A percentile compares a stretch with the other conserved stretches of the same genome.
phyloP scores from a whole-genome alignment of 106 monocot genomes.

The Dioscorea alata region DNA sequence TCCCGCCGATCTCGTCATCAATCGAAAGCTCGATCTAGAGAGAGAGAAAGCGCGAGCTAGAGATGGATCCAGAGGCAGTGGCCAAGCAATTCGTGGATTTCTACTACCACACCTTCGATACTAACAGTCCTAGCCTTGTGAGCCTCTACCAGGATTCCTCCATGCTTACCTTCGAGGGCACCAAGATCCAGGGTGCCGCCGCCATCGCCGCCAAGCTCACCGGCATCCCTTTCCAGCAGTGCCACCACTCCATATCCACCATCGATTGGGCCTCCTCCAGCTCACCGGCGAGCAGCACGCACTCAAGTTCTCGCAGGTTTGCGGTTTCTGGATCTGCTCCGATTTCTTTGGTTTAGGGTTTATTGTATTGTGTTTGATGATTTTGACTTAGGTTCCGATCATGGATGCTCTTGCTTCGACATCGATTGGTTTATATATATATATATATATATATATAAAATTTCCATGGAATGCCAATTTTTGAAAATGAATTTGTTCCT shows the following conservation, averaged over 20 bases:
- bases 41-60: too few species aligned
- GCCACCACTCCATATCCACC: conserved; percentile 47
- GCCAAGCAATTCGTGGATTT: conserved; percentile 39
- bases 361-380: too few species aligned
- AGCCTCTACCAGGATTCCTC: conserved; percentile 57
- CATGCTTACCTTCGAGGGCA: conserved; percentile 65
- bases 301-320: conserved; percentile 64
- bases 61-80: conserved; percentile 49
- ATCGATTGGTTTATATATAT: too few species aligned
- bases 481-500: too few species aligned
- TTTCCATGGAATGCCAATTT: too few species aligned
- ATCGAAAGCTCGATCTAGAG: too few species aligned
- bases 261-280: conserved; percentile 47
- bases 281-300: conserved; percentile 39
- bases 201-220: conserved; percentile 49
- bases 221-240: conserved; percentile 63
- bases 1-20: too few species aligned
- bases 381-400: too few species aligned
- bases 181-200: conserved; percentile 42
- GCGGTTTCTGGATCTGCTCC: too few species aligned
- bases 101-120: conserved; percentile 40
- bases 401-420: too few species aligned
- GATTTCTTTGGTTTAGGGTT: too few species aligned
- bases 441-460: too few species aligned
- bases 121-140: conserved; percentile 36